Evolutionary conservation across 768 basidiomycete species (phyloP), one percentile per base, ranked within the genome.

Genomic region (Paxillus ammoniavirescens): DNA sequence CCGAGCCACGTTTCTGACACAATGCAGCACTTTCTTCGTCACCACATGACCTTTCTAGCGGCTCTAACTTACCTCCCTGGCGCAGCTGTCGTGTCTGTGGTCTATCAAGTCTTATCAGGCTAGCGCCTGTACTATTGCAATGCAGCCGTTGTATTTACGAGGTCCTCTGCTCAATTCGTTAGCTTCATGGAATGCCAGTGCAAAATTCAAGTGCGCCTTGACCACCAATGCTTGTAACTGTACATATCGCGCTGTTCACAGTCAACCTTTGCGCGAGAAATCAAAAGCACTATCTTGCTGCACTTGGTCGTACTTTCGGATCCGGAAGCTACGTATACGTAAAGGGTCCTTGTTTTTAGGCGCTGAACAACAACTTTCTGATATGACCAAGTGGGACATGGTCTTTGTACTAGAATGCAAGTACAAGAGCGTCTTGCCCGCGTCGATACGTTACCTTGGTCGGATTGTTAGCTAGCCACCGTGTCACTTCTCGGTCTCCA

Each of bases 351-450:
- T 60, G 58, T 60, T 50, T 23, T 42, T 38, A 49, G 38, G 21
- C n/a, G 45, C 45, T 21, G 5, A 18, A 13, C 12, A 18, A 13
- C 12, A 17, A 41, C n/a, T 21, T 23, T 40, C 21, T 10, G 17
- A 37, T 9, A 38, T 48, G 42, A 48, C 33, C 41, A 37, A 21
- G 31, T 30, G 33, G 42, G 26, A 26, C 26, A 26, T 26, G 26
- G 26, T 26, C 44, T 37, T 30, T 42, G 31, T 28, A n/a, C n/a
- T 37, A 28, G 55, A 28, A 28, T 12, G 30, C 26, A 51, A 58
- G 43, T 61, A 71, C 67, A 65, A 69, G 57, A 46, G 17, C 42
- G 1, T 45, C 59, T 71, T 69, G 61, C 69, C 52, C 47, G 33
- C 17, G 42, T 42, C 44, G 41, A 56, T 42, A 41, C 49, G 41